phyloP scores from a whole-genome alignment of 257 asterid genomes.

The Gentiana macrophylla region DNA sequence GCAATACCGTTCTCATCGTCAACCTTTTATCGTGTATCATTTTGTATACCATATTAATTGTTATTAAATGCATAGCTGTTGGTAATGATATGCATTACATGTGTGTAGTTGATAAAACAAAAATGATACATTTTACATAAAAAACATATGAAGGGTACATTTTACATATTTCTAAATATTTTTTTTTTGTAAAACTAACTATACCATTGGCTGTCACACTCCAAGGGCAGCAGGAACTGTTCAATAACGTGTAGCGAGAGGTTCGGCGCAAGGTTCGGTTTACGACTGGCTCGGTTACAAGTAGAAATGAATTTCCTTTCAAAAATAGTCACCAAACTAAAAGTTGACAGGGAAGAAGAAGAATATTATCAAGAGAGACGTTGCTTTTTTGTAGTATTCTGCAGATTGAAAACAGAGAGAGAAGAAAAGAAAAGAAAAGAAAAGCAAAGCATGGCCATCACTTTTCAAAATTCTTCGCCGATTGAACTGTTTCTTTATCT shows the following conservation, averaged over 20 bases:
- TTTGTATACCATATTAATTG: no score
- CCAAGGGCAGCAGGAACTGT: slow-evolving; percentile 12
- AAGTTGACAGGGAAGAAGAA: background rate
- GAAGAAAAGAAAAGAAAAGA: background rate
- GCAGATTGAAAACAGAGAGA: background rate
- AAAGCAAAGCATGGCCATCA: slow-evolving; percentile 2
- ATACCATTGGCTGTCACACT: slow-evolving; percentile 6
- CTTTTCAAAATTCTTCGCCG: background rate
- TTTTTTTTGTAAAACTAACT: no score
- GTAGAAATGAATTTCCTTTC: background rate
- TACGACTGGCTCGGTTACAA: slow-evolving; percentile 16
- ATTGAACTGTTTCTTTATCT: background rate
- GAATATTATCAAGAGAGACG: background rate
- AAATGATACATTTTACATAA: no score
- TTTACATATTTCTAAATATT: no score
- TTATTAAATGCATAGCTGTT: no score
- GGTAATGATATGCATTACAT: no score
- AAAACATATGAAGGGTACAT: no score
- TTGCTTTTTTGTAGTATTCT: slow-evolving; percentile 2
- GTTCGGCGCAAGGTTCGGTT: slow-evolving; percentile 45
- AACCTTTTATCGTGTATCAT: no score
- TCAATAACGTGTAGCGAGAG: slow-evolving; percentile 30
- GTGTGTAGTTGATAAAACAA: no score
- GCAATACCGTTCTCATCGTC: no score
- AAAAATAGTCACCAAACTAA: background rate